Conservation (phyloP, 305 asterid species). For the Solanum hybrid region DNA sequence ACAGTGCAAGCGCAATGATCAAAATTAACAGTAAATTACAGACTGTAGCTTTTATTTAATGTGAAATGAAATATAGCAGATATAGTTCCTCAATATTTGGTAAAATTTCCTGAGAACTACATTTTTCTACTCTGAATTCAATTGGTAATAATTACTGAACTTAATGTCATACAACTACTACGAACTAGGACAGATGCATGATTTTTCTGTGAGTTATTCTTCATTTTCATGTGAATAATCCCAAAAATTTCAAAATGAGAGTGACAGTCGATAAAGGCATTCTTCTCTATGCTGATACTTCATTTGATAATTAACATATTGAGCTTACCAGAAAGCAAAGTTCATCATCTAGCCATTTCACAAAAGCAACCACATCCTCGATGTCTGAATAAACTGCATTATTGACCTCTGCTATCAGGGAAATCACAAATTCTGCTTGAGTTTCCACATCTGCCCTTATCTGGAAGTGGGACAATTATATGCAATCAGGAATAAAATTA, state of each 20-base stretch:
- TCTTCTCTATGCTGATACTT: neutral
- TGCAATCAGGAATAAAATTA: neutral
- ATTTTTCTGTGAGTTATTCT: neutral
- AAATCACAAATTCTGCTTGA: conserved; percentile 86
- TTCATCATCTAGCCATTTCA: conserved; percentile 95
- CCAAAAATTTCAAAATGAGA: neutral
- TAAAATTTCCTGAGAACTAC: neutral
- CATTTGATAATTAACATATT: neutral
- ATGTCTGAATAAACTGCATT: conserved; percentile 51
- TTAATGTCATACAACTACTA: neutral
- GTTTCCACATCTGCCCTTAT: conserved; percentile 94
- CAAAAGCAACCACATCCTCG: conserved; percentile 84
- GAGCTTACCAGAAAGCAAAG: conserved; percentile 78
- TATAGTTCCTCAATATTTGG: neutral
- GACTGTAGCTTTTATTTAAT: neutral
- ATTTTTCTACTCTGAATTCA: neutral
- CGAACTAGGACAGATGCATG: neutral
- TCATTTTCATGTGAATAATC: neutral
- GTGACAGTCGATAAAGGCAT: neutral
- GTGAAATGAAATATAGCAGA: neutral
- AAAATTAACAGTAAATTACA: neutral
- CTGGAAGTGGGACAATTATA: conserved; percentile 24
- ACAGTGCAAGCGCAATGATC: conserved; percentile 5
- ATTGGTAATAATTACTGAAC: neutral
- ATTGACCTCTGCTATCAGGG: conserved; percentile 68